Conservation (phyloP, 371 early-diverging fungal species). For the Zancudomyces culisetae region DNA sequence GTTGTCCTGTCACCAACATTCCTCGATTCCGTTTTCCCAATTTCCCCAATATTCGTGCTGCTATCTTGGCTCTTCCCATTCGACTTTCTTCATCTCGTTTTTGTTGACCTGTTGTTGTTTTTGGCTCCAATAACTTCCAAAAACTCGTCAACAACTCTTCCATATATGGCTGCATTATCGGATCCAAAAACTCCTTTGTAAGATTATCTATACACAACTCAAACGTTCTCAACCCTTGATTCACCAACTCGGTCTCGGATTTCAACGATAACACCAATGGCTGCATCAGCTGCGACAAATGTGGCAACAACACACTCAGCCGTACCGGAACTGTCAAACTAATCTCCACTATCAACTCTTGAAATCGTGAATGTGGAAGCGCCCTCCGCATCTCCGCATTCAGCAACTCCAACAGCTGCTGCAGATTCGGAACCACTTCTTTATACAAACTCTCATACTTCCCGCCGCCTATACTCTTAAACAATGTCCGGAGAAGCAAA, state of each 20-base stretch:
- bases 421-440: slow-evolving; percentile 83
- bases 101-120: background rate
- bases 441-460: slow-evolving; percentile 59
- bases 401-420: slow-evolving; percentile 71
- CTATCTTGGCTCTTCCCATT: slow-evolving; percentile 50
- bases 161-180: slow-evolving; percentile 83
- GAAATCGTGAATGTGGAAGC: slow-evolving; percentile 64
- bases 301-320: slow-evolving; percentile 83
- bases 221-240: slow-evolving; percentile 87
- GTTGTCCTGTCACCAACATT: slow-evolving; percentile 17
- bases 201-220: slow-evolving; percentile 97
- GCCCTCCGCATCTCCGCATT: slow-evolving; percentile 55
- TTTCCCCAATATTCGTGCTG: slow-evolving; percentile 90
- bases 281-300: slow-evolving; percentile 83
- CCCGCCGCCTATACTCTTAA: slow-evolving; percentile 72
- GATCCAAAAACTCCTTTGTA: slow-evolving; percentile 90
- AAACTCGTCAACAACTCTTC: slow-evolving; percentile 81
- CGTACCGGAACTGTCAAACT: slow-evolving; percentile 95
- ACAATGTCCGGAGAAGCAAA: slow-evolving; percentile 71
- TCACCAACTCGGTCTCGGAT: slow-evolving; percentile 77
- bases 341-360: slow-evolving; percentile 69
- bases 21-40: slow-evolving; percentile 56
- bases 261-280: slow-evolving; percentile 88
- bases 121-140: slow-evolving; percentile 76
- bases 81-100: background rate